Conservation (phyloP, 1,284 basidiomycete species). For the Chalciporus sp. region DNA sequence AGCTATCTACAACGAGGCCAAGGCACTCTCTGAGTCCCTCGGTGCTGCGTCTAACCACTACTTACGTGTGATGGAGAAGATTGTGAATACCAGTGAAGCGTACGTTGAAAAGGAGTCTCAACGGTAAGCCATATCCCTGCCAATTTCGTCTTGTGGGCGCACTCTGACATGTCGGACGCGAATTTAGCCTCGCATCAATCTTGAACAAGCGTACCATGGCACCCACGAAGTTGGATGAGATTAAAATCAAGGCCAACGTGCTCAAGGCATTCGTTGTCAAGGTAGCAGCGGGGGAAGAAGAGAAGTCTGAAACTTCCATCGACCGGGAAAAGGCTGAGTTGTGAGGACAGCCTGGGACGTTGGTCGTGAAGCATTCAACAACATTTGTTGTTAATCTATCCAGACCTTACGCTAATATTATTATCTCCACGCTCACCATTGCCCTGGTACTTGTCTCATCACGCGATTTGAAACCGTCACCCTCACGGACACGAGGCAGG, state of each 20-base stretch:
- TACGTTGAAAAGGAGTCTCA: slow-evolving; percentile 88
- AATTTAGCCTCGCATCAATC: slow-evolving; percentile 62
- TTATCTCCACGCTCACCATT: slow-evolving; percentile 2
- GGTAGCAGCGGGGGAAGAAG: slow-evolving; percentile 50
- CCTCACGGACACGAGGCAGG: slow-evolving; percentile 25
- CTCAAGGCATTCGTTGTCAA: slow-evolving; percentile 71
- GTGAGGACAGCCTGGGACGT: slow-evolving; percentile 16
- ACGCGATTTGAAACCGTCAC: neutral
- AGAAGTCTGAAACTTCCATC: slow-evolving; percentile 40
- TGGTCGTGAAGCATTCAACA: slow-evolving; percentile 13
- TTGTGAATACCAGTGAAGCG: slow-evolving; percentile 67
- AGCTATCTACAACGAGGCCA: slow-evolving; percentile 67
- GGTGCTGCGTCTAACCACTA: slow-evolving; percentile 78
- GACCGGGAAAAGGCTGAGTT: slow-evolving; percentile 41
- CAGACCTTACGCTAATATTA: slow-evolving; percentile 17
- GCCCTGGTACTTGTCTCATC: slow-evolving; percentile 1
- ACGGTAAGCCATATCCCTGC: slow-evolving; percentile 54
- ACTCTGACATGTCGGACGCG: slow-evolving; percentile 15
- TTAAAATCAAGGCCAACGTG: slow-evolving; percentile 91
- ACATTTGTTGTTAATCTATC: slow-evolving; percentile 21
- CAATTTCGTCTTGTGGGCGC: neutral
- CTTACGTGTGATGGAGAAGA: slow-evolving; percentile 89
- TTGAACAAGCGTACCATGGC: slow-evolving; percentile 76
- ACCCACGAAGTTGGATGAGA: slow-evolving; percentile 86
- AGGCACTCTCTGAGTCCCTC: slow-evolving; percentile 44